phyloP scores from a whole-genome alignment of 163 green algal genomes.

The Smithsoniella earleae region DNA sequence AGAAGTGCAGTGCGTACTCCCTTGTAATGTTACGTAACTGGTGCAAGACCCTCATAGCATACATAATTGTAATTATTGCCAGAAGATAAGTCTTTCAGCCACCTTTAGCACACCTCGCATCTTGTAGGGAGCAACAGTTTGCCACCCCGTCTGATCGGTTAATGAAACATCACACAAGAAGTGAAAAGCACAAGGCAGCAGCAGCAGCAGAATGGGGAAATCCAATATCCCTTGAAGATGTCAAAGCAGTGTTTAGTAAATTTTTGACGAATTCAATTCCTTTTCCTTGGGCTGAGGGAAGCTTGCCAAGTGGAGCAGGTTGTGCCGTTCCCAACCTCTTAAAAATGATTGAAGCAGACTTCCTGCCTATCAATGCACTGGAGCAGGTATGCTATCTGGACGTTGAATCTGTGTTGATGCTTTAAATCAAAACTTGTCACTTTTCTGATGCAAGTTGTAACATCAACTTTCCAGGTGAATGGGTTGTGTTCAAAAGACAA shows the following conservation, averaged over 20 bases:
- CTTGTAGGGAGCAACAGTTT: constrained; percentile 17
- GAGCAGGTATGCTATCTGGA: constrained; percentile 31
- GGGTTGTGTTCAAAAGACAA: constrained; percentile 46
- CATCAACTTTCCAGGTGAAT: constrained; percentile 62
- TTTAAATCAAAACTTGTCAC: too few species aligned
- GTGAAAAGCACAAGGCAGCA: constrained; percentile 48
- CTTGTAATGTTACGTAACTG: background rate
- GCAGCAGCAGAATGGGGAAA: constrained; percentile 49
- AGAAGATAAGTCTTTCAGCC: background rate
- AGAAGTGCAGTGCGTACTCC: background rate
- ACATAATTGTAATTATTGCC: background rate
- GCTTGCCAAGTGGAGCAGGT: constrained; percentile 37
- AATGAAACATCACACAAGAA: constrained; percentile 54
- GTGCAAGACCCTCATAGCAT: background rate
- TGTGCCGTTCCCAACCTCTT: constrained; percentile 43
- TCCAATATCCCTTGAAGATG: constrained; percentile 44
- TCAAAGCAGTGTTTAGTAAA: constrained; percentile 53
- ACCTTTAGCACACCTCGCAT: too few species aligned
- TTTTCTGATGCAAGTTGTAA: too few species aligned
- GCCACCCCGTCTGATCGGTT: constrained; percentile 42
- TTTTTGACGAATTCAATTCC: background rate
- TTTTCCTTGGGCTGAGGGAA: constrained; percentile 17
- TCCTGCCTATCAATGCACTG: constrained; percentile 77
- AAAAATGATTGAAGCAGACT: constrained; percentile 47
- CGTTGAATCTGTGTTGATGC: too few species aligned